phyloP scores from a whole-genome alignment of 1,139 yeast genomes.

The Kurtzmaniella natalensis region DNA sequence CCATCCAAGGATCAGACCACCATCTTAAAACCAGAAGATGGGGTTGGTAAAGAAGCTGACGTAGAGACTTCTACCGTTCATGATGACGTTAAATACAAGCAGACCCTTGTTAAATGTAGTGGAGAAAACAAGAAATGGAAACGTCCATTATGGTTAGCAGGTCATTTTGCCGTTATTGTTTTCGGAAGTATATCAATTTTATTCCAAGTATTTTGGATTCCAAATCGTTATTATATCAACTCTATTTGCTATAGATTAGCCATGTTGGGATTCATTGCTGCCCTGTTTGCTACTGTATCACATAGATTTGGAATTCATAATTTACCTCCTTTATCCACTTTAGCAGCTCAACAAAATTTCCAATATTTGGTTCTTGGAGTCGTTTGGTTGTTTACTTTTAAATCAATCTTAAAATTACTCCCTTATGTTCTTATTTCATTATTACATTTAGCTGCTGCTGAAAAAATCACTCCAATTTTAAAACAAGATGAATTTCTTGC shows the following conservation, averaged over 20 bases:
- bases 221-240: constrained; percentile 42
- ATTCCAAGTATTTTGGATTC: constrained; percentile 45
- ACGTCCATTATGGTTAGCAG: constrained; percentile 56
- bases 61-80: constrained; percentile 22
- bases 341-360: constrained; percentile 66
- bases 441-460: constrained; percentile 47
- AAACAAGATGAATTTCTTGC: constrained; percentile 38
- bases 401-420: constrained; percentile 58
- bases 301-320: constrained; percentile 53
- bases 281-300: constrained; percentile 50
- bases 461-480: constrained; percentile 38
- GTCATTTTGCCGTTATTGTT: constrained; percentile 48
- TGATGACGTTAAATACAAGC: constrained; percentile 17
- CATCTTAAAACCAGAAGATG: background rate
- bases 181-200: constrained; percentile 47
- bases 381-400: constrained; percentile 61
- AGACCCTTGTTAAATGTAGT: constrained; percentile 37
- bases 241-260: constrained; percentile 48
- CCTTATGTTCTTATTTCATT: constrained; percentile 57
- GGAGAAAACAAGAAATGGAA: constrained; percentile 37
- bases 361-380: constrained; percentile 53
- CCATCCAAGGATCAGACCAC: too few relatives aligned
- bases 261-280: constrained; percentile 51
- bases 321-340: constrained; percentile 53
- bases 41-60: constrained; percentile 7